Conservation (phyloP, 495 filamentous ascomycete species). For the Podospora appendiculata region DNA sequence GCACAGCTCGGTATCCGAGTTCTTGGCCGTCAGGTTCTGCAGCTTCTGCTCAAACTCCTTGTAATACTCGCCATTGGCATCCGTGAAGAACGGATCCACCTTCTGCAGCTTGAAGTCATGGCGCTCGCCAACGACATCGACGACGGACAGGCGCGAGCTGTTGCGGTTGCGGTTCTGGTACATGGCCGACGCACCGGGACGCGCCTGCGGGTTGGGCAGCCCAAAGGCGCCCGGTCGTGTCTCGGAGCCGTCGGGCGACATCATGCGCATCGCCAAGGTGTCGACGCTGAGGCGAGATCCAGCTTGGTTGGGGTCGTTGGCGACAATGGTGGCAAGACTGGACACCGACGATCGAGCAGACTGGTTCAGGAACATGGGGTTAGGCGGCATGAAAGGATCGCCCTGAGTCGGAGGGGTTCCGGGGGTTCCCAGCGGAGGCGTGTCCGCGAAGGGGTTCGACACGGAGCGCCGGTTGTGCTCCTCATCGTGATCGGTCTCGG, state of each 20-base stretch:
- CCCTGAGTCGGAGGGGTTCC: conserved; percentile 5
- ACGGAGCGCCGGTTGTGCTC: conserved; percentile 5
- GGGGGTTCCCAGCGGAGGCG: conserved; percentile 4
- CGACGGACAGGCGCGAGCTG: conserved; percentile 17
- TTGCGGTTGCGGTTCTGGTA: conserved; percentile 12
- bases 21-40: conserved; percentile 44
- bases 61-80: conserved; percentile 50
- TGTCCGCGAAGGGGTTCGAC: conserved; percentile 8
- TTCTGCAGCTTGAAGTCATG: conserved; percentile 47
- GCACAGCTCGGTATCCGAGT: conserved; percentile 48
- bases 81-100: conserved; percentile 59
- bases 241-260: conserved; percentile 16
- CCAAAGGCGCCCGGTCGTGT: conserved; percentile 10
- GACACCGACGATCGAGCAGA: conserved; percentile 14
- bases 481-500: conserved; percentile 11
- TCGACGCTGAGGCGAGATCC: conserved; percentile 13
- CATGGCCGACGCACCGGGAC: conserved; percentile 9
- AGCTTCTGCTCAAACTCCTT: conserved; percentile 47
- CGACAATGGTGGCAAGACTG: conserved; percentile 10
- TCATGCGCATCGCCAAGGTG: conserved; percentile 21
- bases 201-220: conserved; percentile 9
- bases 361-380: conserved; percentile 15
- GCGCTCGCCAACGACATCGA: conserved; percentile 17
- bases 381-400: conserved; percentile 11
- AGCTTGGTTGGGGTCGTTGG: conserved; percentile 9